Evolutionary conservation across 1,284 basidiomycete species (phyloP).

Genomic region (Neolentinus lepideus): DNA sequence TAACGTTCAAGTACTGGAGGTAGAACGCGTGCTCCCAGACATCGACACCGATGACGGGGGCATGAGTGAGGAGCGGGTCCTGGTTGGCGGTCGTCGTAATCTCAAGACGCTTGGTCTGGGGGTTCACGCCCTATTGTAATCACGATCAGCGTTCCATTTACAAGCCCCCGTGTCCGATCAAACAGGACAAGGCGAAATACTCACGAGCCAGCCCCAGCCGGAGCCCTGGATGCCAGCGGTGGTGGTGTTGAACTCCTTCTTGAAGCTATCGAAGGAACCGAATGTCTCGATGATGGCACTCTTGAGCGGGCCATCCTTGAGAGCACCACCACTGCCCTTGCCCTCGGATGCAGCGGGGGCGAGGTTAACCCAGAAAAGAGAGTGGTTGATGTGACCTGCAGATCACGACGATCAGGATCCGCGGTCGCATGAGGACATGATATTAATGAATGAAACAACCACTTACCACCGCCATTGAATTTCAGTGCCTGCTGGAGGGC

Average conservation of each 20-base stretch:
- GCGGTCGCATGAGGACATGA: no score
- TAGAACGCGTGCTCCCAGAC: constrained; percentile 84
- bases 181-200: constrained; percentile 21
- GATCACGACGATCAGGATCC: neutral
- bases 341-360: constrained; percentile 50
- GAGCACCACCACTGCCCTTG: constrained; percentile 55
- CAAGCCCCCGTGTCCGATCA: no score
- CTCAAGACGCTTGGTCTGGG: constrained; percentile 58
- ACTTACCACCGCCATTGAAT: constrained; percentile 85
- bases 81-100: constrained; percentile 82
- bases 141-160: neutral
- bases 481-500: constrained; percentile 81
- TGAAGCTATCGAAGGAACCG: constrained; percentile 72
- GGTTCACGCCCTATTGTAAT: constrained; percentile 51
- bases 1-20: constrained; percentile 74
- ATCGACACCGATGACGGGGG: constrained; percentile 85
- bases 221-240: constrained; percentile 85
- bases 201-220: constrained; percentile 90
- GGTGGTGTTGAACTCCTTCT: constrained; percentile 76
- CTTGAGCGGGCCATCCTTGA: constrained; percentile 72
- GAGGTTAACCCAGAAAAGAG: constrained; percentile 98
- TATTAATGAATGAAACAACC: no score
- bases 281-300: constrained; percentile 80
- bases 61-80: constrained; percentile 74
- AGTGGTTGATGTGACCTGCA: constrained; percentile 82